Conservation (phyloP, 2,329 filamentous ascomycete species). For the Scedosporium dehoogii region DNA sequence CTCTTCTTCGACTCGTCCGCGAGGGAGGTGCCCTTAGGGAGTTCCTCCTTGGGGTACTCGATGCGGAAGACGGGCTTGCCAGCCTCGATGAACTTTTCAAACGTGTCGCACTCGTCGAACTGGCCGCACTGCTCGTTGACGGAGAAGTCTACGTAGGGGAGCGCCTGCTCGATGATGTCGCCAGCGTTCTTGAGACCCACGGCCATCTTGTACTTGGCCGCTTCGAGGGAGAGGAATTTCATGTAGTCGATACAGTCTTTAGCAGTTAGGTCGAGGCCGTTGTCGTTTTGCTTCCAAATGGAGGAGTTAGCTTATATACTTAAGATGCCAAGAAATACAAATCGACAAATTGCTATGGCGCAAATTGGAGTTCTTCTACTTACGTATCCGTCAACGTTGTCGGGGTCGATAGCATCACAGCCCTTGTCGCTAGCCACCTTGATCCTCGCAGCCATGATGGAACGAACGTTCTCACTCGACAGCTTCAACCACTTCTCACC, state of each 20-base stretch:
- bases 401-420: conserved; percentile 60
- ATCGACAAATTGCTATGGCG: too few relatives aligned
- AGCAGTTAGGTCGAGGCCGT: conserved; percentile 48
- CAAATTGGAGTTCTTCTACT: too few relatives aligned
- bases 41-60: conserved; percentile 52
- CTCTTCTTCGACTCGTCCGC: conserved; percentile 11
- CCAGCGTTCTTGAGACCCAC: conserved; percentile 62
- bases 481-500: conserved; percentile 59
- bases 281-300: conserved; percentile 44
- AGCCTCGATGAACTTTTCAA: conserved; percentile 45
- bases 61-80: conserved; percentile 65
- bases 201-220: conserved; percentile 43
- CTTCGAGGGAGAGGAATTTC: conserved; percentile 46
- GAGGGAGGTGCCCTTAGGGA: conserved; percentile 17
- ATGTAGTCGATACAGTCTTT: conserved; percentile 49
- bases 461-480: conserved; percentile 43
- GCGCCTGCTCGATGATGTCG: conserved; percentile 40
- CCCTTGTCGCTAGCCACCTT: conserved; percentile 49
- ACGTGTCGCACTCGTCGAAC: conserved; percentile 49
- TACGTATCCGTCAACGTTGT: conserved; percentile 59
- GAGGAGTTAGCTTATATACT: not conserved
- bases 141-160: conserved; percentile 48
- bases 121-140: conserved; percentile 63
- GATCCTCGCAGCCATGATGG: conserved; percentile 54
- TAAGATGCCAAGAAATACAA: too few relatives aligned